These are phyloP conservation scores for Mycena latifolia DNA, from an alignment of 768 basidiomycete species.

Conservation along the genomic window DNA sequence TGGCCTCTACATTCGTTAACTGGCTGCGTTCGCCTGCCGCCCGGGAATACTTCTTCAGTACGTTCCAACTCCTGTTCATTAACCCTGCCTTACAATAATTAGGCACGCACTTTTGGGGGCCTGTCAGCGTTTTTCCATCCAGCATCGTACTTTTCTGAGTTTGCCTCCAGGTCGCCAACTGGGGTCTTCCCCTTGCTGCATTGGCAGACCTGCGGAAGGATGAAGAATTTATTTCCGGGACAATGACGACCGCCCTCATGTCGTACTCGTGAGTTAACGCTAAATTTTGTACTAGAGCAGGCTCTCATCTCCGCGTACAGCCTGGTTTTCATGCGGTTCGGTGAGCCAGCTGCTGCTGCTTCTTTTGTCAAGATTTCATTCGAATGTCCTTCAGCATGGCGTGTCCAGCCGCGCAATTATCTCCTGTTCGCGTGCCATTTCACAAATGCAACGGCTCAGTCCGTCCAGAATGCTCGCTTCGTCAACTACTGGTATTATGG, in stretches of 20 bases:
- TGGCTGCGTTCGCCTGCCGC: constrained; percentile 95
- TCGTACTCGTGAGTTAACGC: constrained; percentile 88
- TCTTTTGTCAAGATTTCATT: constrained; percentile 15
- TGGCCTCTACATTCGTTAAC: constrained; percentile 88
- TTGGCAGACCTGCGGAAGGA: constrained; percentile 92
- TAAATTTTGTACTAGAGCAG: constrained; percentile 14
- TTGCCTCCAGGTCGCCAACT: constrained; percentile 87
- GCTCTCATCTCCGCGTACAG: constrained; percentile 44
- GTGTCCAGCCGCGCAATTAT: constrained; percentile 96
- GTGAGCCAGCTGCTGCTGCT: constrained; percentile 55
- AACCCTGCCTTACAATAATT: constrained; percentile 17
- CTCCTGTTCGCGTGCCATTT: constrained; percentile 94
- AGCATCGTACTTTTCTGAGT: constrained; percentile 27
- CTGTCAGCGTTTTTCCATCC: constrained; percentile 67
- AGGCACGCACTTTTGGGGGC: constrained; percentile 99
- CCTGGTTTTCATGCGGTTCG: constrained; percentile 95
- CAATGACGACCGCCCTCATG: constrained; percentile 93
- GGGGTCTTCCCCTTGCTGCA: constrained; percentile 96
- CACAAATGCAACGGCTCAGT: constrained; percentile 91
- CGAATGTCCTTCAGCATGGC: constrained; percentile 77
- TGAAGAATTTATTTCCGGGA: constrained; percentile 96
- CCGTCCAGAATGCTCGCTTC: constrained; percentile 87
- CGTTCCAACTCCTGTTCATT: constrained; percentile 43
- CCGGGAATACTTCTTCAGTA: constrained; percentile 95
- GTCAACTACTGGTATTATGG: constrained; percentile 93